Base-by-base conservation (phyloP, 179 eudicot species). In the Camellia oleifera region DNA sequence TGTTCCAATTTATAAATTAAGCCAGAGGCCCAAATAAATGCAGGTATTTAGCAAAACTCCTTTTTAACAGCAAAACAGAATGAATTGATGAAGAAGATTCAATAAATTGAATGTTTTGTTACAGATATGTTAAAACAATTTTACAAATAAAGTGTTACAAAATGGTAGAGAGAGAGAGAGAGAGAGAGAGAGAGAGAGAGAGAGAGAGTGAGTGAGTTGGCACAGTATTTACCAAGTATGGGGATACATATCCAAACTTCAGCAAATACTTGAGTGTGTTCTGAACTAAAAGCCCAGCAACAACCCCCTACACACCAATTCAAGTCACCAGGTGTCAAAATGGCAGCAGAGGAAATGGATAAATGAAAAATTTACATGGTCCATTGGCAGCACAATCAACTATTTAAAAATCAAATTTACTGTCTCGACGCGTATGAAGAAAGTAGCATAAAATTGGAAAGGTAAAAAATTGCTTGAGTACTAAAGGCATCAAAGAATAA, bases 271-370 rank as follows among this genome's bases (percentile, higher is more conserved):
- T 94, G 18, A 95, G 95, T n/a, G 97, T 92, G 82, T 92, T 95
- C 79, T 95, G 99, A 79, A 95, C 98, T 75, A 94, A 89, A 71
- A 94, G 92, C 69, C 98, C 99, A 83, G 99, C 99, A 85, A 95
- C 99, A 86, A 95, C 91, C 32, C 99, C 99, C 99, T 95, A 79
- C 45, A 71, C 68, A 74, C 46, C 63, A 77, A 58, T 17, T 72
- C 32, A 69, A 75, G 64, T 76, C 71, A 60, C 7, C 40, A 32
- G 6, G 45, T 15, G 32, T 66, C 14, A 75, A 42, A 18, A 46
- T 56, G 61, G 56, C 80, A 69, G 54, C 72, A 56, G 58, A 68
- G 68, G 13, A 56, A 12, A 45, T 23, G 76, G 69, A 48, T 62
- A 63, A 62, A 60, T 46, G 54, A 32, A n/a, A 26, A 77, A 52